Evolutionary conservation across 192 early-diverging fungal species (phyloP).

Genomic region (Coemansia sp.): DNA sequence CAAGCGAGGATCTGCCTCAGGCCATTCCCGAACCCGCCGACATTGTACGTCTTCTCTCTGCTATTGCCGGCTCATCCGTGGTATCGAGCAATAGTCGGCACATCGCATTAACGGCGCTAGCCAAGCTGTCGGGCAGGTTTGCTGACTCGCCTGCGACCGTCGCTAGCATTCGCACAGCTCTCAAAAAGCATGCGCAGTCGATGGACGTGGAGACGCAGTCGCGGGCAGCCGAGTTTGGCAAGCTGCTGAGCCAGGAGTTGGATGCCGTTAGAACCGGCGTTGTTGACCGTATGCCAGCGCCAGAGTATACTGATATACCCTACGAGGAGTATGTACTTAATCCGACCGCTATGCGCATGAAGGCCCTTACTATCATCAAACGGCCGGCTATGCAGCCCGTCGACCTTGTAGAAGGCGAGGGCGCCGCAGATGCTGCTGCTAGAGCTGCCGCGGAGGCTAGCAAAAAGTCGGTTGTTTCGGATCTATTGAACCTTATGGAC

Average conservation of each 20-base stretch:
- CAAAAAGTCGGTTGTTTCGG: constrained; percentile 43
- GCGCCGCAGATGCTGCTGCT: constrained; percentile 7
- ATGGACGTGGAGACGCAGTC: constrained; percentile 93
- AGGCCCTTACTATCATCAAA: constrained; percentile 27
- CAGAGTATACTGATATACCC: constrained; percentile 58
- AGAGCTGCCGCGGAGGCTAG: constrained; percentile 17
- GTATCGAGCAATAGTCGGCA: constrained; percentile 78
- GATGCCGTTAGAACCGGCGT: constrained; percentile 71
- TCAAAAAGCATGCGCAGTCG: constrained; percentile 65
- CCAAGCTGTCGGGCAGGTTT: constrained; percentile 88
- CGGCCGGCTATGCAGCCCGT: constrained; percentile 24
- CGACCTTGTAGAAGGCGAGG: constrained; percentile 19
- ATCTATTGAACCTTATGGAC: constrained; percentile 73
- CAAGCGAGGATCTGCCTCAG: constrained; percentile 32
- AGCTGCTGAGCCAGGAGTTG: constrained; percentile 69
- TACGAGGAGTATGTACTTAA: constrained; percentile 53
- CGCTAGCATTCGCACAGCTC: constrained; percentile 57
- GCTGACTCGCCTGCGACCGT: constrained; percentile 24
- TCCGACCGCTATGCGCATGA: constrained; percentile 55
- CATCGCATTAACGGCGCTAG: constrained; percentile 83
- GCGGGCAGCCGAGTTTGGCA: constrained; percentile 88
- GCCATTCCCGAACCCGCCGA: constrained; percentile 62
- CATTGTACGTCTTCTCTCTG: constrained; percentile 72
- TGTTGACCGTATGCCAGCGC: constrained; percentile 94
- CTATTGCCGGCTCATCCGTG: constrained; percentile 77